Percentiles rank a stretch among this genome's conserved stretches.
These are phyloP conservation scores for Silene conica DNA, from an alignment of 148 eudicot species.

Conservation along the genomic window DNA sequence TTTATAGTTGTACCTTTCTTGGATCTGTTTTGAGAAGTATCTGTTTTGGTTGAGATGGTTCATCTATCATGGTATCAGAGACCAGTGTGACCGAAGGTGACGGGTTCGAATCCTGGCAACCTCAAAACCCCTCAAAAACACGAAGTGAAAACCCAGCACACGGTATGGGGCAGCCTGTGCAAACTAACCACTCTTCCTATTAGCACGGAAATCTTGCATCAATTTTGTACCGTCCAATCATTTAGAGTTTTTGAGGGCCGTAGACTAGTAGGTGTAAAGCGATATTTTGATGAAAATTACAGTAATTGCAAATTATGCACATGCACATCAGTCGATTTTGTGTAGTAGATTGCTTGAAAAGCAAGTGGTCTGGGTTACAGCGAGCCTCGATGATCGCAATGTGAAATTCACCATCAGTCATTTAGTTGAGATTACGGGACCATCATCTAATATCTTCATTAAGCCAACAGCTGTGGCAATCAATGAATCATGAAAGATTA, in stretches of 20 bases:
- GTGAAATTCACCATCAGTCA: neutral
- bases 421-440: conserved; percentile 14
- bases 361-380: neutral
- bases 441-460: neutral
- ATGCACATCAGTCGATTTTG: conserved; percentile 8
- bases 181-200: no score
- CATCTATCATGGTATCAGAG: no score
- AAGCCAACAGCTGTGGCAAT: conserved; percentile 1
- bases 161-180: no score
- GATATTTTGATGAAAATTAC: neutral
- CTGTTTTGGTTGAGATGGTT: no score
- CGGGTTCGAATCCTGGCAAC: no score
- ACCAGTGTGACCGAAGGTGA: no score
- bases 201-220: neutral
- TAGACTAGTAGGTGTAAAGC: neutral
- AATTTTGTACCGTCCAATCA: neutral
- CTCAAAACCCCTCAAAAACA: no score
- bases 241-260: neutral
- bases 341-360: neutral
- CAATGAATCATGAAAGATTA: neutral
- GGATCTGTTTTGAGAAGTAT: neutral
- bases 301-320: neutral
- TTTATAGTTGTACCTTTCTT: neutral
- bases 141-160: no score
- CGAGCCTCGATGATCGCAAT: neutral